A percentile compares a stretch with the other conserved stretches of the same genome.
These are phyloP conservation scores for Ascochyta pisi DNA, from an alignment of 2,329 filamentous ascomycete genomes.

Conservation along the genomic window DNA sequence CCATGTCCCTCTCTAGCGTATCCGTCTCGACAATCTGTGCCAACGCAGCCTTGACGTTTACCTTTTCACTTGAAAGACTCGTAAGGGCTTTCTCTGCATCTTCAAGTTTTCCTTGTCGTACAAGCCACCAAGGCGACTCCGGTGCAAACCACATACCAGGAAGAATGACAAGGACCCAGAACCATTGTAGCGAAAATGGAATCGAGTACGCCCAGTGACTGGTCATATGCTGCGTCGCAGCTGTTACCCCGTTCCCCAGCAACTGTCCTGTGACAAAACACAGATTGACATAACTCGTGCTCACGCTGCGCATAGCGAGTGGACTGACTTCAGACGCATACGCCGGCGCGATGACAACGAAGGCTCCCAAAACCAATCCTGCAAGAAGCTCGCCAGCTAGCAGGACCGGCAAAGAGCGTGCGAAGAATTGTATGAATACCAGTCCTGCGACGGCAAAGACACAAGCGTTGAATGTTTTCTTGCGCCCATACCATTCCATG, in stretches of 20 bases:
- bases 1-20: constrained; percentile 60
- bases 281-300: constrained; percentile 67
- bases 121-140: constrained; percentile 73
- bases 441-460: constrained; percentile 46
- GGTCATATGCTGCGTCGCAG: constrained; percentile 59
- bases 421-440: constrained; percentile 69
- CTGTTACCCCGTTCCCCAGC: constrained; percentile 54
- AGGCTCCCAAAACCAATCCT: constrained; percentile 23
- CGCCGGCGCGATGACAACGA: constrained; percentile 25
- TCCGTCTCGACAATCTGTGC: constrained; percentile 69
- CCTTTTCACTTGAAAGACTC: constrained; percentile 58
- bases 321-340: constrained; percentile 38
- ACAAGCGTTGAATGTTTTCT: constrained; percentile 21
- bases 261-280: constrained; percentile 70
- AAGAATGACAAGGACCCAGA: constrained; percentile 71
- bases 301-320: constrained; percentile 63
- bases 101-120: constrained; percentile 66
- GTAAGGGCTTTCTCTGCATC: constrained; percentile 69
- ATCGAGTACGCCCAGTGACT: constrained; percentile 66
- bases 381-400: constrained; percentile 22
- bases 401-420: constrained; percentile 44
- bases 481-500: constrained; percentile 44
- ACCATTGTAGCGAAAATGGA: constrained; percentile 72
- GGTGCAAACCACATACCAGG: constrained; percentile 70
- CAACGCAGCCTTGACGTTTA: constrained; percentile 59